phyloP scores from a whole-genome alignment of 306 rosid genomes.

The Fagus sylvatica region DNA sequence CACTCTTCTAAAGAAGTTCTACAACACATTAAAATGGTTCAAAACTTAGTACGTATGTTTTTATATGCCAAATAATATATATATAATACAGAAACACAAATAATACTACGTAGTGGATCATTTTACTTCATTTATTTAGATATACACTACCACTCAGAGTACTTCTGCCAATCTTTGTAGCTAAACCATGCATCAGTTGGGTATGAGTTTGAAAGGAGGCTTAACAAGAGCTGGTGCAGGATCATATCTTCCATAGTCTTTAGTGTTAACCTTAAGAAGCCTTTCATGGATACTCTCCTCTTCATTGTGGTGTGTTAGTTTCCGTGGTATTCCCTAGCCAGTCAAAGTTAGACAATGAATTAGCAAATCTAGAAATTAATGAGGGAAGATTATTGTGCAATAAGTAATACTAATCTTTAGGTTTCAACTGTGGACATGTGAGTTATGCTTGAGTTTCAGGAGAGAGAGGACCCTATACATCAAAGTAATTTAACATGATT shows the following conservation, averaged over 20 bases:
- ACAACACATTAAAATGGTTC: not conserved
- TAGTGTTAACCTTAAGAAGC: constrained; percentile 66
- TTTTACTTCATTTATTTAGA: not conserved
- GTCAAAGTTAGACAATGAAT: not conserved
- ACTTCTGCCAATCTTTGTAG: not conserved
- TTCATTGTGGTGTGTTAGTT: constrained; percentile 27
- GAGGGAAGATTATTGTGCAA: not conserved
- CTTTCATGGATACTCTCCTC: constrained; percentile 70
- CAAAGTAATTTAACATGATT: not conserved
- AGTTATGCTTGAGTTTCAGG: too few relatives aligned
- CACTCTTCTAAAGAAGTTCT: not conserved
- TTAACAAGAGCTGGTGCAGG: constrained; percentile 83
- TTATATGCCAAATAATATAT: not conserved
- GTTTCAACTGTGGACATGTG: not conserved
- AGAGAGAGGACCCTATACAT: not conserved
- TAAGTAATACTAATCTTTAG: not conserved
- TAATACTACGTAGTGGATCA: not conserved
- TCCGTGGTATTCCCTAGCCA: constrained; percentile 18
- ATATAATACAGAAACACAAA: too few relatives aligned
- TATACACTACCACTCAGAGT: not conserved
- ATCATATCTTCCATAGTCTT: constrained; percentile 88
- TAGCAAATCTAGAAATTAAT: not conserved
- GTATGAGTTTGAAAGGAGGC: constrained; percentile 98
- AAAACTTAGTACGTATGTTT: not conserved
- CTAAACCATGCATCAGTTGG: constrained; percentile 47